Percentiles rank a stretch among this genome's conserved stretches.
Conservation (phyloP, 805 yeast genomes). For the Yamadazyma laniorum region DNA sequence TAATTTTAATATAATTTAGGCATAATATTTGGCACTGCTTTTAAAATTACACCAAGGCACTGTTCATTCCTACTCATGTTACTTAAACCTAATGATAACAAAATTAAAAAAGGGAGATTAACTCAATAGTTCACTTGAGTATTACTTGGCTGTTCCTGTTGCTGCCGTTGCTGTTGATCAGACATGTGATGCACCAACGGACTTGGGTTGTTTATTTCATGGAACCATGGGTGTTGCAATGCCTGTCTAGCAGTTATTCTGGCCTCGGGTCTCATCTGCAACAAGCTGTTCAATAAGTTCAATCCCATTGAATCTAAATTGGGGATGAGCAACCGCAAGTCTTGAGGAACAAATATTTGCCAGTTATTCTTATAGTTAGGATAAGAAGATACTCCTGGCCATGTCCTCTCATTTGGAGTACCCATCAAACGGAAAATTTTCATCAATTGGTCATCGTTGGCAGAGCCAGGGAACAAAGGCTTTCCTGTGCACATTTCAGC, state of each 20-base stretch:
- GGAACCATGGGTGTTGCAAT: conserved; percentile 76
- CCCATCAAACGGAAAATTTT: conserved; percentile 93
- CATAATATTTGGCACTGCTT: conserved; percentile 1
- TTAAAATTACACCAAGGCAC: no score
- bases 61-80: background rate
- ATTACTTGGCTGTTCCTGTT: conserved; percentile 20
- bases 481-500: conserved; percentile 99
- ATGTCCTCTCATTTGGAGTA: conserved; percentile 90
- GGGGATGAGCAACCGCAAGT: conserved; percentile 66
- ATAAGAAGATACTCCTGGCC: conserved; percentile 94
- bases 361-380: conserved; percentile 86
- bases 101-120: background rate
- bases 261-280: conserved; percentile 62
- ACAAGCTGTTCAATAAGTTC: conserved; percentile 57
- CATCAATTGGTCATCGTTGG: conserved; percentile 92
- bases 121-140: conserved; percentile 16
- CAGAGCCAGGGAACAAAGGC: conserved; percentile 93
- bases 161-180: conserved; percentile 19
- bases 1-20: conserved; percentile 9
- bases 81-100: no score
- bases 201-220: conserved; percentile 55
- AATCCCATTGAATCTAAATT: conserved; percentile 68
- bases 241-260: conserved; percentile 61
- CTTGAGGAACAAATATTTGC: conserved; percentile 86
- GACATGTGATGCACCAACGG: conserved; percentile 31